phyloP scores from a whole-genome alignment of 208 protist genomes.

The Angomonas ambiguus region DNA sequence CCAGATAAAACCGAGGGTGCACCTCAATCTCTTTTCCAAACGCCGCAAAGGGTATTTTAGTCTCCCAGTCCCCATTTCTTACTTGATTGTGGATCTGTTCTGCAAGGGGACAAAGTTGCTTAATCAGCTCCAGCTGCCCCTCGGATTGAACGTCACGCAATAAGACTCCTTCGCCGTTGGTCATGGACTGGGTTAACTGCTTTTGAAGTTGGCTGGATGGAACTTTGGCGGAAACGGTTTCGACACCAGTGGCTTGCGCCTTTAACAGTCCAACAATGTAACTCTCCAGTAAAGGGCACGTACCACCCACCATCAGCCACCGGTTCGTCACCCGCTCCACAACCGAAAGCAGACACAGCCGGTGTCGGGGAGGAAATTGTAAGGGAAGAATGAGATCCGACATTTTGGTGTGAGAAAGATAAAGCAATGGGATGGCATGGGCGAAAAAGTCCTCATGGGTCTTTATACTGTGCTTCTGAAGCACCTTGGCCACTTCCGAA shows the following conservation, averaged over 20 bases:
- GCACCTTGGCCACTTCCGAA: slow-evolving; percentile 17
- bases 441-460: slow-evolving; percentile 4
- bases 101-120: slow-evolving; percentile 21
- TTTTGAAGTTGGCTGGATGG: slow-evolving; percentile 30
- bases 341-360: slow-evolving; percentile 19
- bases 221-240: slow-evolving; percentile 35
- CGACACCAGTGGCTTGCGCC: slow-evolving; percentile 43
- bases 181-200: slow-evolving; percentile 43
- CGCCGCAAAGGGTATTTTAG: slow-evolving; percentile 14
- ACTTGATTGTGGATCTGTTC: slow-evolving; percentile 9
- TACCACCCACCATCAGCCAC: slow-evolving; percentile 66
- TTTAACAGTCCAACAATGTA: slow-evolving; percentile 39
- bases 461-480: slow-evolving; percentile 21
- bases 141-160: slow-evolving; percentile 50
- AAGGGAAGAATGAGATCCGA: slow-evolving; percentile 36
- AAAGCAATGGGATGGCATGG: slow-evolving; percentile 36
- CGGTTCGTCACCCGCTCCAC: slow-evolving; percentile 32
- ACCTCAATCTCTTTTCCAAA: slow-evolving; percentile 45
- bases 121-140: slow-evolving; percentile 22
- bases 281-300: slow-evolving; percentile 36
- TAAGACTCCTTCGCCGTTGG: slow-evolving; percentile 54
- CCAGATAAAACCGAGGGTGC: slow-evolving; percentile 49
- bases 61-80: background rate
- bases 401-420: slow-evolving; percentile 36
- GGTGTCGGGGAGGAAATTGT: slow-evolving; percentile 30